Base-by-base conservation (phyloP, 345 rosid genomes). In the Geranium brycei region DNA sequence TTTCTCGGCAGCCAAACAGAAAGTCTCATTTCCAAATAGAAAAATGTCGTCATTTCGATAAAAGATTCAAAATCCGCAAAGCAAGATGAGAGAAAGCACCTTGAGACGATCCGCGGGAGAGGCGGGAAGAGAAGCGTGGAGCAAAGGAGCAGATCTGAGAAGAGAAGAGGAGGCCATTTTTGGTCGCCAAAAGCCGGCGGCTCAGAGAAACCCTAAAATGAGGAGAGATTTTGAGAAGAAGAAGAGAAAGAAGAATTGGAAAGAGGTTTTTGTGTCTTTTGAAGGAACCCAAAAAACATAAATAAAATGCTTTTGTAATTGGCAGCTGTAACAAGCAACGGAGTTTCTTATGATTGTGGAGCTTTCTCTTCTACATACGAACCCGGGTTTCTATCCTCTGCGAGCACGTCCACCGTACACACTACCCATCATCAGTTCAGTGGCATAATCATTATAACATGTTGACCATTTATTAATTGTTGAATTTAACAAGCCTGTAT, bases 91-190 rank as follows among this genome's bases (percentile, higher is more conserved):
- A 8, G 47, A 47, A 51, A 55, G 1, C n/a, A 87, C 96, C 96
- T 88, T 82, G 68, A 77, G 73, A n/a, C 68, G 85, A 75, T 76
- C 70, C 76, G 72, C 67, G 17, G 78, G 15, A 1, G 83, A 73
- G 19, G 77, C 63, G 2, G 82, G 68, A 66, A 78, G 53, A 66
- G 79, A 64, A 69, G 80, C 71, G 8, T 76, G 64, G 15, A 69
- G 55, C 70, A 79, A 59, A 69, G 85, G 62, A 14, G 86, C 62
- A 60, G 95, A 86, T 87, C 96, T 82, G 80, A 85, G 31, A 60
- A 85, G 78, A 61, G 85, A 75, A 56, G 95, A 82, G 74, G 75
- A 73, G 4, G 95, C 88, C 99, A 89, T 92, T 62, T 13, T 62
- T 13, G 53, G 53, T 69, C 30, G 16, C 35, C 2, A 60, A 7